Evolutionary conservation across 768 basidiomycete genomes (phyloP), one percentile per base, ranked within the genome.

Genomic region (Psilocybe subaeruginosa): DNA sequence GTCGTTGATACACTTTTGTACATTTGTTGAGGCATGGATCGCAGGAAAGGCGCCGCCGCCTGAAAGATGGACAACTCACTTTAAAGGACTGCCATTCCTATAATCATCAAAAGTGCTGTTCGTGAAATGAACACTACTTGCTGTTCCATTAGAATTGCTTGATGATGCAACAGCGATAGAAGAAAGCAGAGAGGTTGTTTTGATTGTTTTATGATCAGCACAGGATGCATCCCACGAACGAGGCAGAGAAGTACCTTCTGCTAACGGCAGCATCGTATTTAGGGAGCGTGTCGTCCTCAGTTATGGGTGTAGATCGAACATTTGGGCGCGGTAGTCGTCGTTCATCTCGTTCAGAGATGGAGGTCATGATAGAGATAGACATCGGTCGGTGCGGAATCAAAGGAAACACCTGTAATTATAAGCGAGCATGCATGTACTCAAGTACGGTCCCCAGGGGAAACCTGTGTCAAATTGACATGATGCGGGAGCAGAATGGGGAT

Each of bases 251-350:
- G 37, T 63, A 79, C 80, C 78, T 78, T 68, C 76, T 74, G 66
- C 70, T 74, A 41, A 78, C 73, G 14, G 74, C 74, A 8, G 68
- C 67, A 35, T 78, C 73, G 56, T 82, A 82, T 54, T 77, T 74
- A 1, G 80, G 80, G 63, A 78, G 80, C 12, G 68, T 72, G 49
- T 75, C 74, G 29, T 79, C 78, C 33, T 68, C 67, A 23, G 33
- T 33, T 48, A 19, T 14, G 7, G 59, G 19, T 23, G 59, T 16
- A 12, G 11, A 12, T 14, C 45, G 63, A 17, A 8, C 29, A 35
- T 9, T 33, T 16, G 57, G 51, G 5, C 63, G 64, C 7, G 58
- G 39, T 19, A 60, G 27, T 61, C 66, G 54, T 54, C 53, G 63
- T 46, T 64, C 55, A 39, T 61, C 56, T 50, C 62, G 60, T 59